These are phyloP conservation scores for Ramaria sp. DNA, from an alignment of 768 basidiomycete genomes.

Conservation along the genomic window DNA sequence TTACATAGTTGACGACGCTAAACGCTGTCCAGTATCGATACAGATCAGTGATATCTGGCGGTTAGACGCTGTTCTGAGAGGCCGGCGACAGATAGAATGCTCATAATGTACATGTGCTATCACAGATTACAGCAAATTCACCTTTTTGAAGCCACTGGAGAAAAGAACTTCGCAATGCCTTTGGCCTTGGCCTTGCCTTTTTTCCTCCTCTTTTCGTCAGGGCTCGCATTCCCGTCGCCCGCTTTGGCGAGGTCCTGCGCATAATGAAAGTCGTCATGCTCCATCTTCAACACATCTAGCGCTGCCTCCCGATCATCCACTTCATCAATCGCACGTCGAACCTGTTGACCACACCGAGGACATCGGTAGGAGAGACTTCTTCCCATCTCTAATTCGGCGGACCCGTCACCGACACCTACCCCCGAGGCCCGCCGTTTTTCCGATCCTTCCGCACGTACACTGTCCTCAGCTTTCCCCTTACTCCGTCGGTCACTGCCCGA, in stretches of 20 bases:
- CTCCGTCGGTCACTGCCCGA: constrained; percentile 11
- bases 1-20: too few species aligned
- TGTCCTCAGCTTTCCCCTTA: constrained; percentile 7
- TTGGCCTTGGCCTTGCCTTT: constrained; percentile 15
- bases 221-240: constrained; percentile 18
- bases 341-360: background rate
- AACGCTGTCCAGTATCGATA: too few species aligned
- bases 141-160: constrained; percentile 16
- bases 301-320: constrained; percentile 2
- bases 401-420: too few species aligned
- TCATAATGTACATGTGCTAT: background rate
- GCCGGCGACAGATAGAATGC: background rate
- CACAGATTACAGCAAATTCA: background rate
- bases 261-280: constrained; percentile 87
- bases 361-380: constrained; percentile 14
- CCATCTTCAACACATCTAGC: constrained; percentile 25
- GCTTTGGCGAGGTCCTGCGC: constrained; percentile 64
- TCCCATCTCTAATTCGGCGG: constrained; percentile 25
- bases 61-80: background rate
- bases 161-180: constrained; percentile 41
- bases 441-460: background rate
- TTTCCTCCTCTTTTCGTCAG: constrained; percentile 21
- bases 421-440: background rate
- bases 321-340: background rate
- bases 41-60: background rate